Base-by-base conservation (phyloP, 2,329 filamentous ascomycete genomes). In the Botrytis pseudocinerea region DNA sequence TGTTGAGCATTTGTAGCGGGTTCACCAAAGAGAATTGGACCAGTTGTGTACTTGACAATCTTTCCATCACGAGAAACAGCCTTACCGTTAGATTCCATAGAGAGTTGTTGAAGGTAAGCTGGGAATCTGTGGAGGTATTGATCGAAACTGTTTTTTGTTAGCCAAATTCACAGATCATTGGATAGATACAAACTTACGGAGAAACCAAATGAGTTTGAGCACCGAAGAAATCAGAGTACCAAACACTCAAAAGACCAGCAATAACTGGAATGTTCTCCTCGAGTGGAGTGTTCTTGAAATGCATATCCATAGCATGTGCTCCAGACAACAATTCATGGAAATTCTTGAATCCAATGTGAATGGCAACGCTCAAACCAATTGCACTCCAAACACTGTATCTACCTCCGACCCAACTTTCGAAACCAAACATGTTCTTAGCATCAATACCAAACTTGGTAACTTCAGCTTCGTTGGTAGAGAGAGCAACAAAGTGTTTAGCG, bases 51-150 rank as follows among this genome's bases (percentile, higher is more conserved):
- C 86, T 97, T 97, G 81, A 97, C 95, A 75, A 97, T 89, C 54
- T 94, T 91, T 73, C 90, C 92, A 80, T 96, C 93, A n/a, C 89
- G 90, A 75, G 95, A 97, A 81, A 98, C 94, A 75, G 93, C 93
- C 88, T 99, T 99, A 82, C 96, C 96, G 84, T 99, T 99, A 75
- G 95, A 98, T 87, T 99, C 96, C 96, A 99, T 99, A 75, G 95
- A 98, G 74, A 99, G 88, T 85, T 99, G 96, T 86, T 99, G 96
- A 72, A 99, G 92, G 86, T 99, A 99, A 79, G 96, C 96, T 54
- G 96, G 95, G 91, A 99, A 98, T 78, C 96, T 93, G 89, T 98
- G 94, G 78, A 99, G 91, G 86, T 99, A 99, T 85, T 99, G 96
- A 85, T 99, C 96, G 83, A 98, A 99, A 73, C 92, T 94, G 77